These are phyloP conservation scores for Puccinia triticina DNA, from an alignment of 1,284 basidiomycete species.

Conservation along the genomic window DNA sequence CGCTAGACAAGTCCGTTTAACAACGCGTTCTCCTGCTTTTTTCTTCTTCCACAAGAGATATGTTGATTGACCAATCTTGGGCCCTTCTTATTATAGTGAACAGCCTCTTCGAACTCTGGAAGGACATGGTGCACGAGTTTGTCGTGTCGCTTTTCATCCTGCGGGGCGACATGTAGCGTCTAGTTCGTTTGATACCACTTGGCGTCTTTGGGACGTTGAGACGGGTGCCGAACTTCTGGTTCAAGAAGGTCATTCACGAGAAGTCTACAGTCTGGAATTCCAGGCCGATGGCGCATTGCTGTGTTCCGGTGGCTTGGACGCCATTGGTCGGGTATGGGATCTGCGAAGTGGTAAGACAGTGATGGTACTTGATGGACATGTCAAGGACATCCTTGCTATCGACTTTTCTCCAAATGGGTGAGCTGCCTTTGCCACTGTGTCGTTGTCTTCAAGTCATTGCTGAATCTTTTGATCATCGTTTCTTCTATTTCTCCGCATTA, in stretches of 20 bases:
- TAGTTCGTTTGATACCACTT: constrained; percentile 97
- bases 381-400: constrained; percentile 86
- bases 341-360: constrained; percentile 89
- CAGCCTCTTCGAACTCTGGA: constrained; percentile 77
- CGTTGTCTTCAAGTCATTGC: not conserved
- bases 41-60: not conserved
- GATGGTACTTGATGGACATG: constrained; percentile 97
- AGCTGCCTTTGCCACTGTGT: constrained; percentile 56
- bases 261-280: constrained; percentile 92
- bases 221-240: constrained; percentile 78
- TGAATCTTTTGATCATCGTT: not conserved
- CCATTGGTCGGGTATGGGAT: constrained; percentile 97
- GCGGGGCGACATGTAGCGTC: constrained; percentile 89
- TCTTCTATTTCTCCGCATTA: not conserved
- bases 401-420: constrained; percentile 95
- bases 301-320: constrained; percentile 92
- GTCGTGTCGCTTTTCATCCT: constrained; percentile 92
- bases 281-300: constrained; percentile 91
- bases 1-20: constrained; percentile 62
- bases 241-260: constrained; percentile 97
- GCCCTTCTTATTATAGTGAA: constrained; percentile 64
- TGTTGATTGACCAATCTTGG: not conserved
- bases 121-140: constrained; percentile 88
- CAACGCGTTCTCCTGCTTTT: not conserved
- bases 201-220: constrained; percentile 92